These are phyloP conservation scores for Trebouxia gelatinosa DNA, from an alignment of 163 green algal species.

Conservation along the genomic window DNA sequence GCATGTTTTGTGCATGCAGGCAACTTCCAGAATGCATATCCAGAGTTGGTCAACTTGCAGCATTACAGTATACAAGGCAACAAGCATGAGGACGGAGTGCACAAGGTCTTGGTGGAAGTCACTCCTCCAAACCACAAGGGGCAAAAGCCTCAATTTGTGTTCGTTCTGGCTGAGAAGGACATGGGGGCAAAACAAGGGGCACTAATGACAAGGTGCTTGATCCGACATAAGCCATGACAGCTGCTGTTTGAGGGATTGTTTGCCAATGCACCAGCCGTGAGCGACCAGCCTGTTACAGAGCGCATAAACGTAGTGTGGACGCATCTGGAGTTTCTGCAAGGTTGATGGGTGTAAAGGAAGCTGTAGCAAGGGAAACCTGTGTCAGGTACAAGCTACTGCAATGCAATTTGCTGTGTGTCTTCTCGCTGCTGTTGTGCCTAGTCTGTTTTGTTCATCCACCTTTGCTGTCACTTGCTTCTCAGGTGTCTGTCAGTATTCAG, in stretches of 20 bases:
- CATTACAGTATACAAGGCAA: slow-evolving; percentile 31
- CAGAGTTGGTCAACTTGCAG: slow-evolving; percentile 43
- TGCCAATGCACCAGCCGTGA: too few relatives aligned
- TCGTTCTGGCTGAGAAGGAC: slow-evolving; percentile 36
- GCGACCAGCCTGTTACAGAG: too few relatives aligned
- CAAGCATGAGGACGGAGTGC: slow-evolving; percentile 13
- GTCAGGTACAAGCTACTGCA: too few relatives aligned
- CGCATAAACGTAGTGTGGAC: too few relatives aligned
- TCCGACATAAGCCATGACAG: background rate
- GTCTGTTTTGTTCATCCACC: too few relatives aligned
- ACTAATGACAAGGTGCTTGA: slow-evolving; percentile 36
- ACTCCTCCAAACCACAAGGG: background rate
- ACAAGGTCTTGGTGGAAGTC: slow-evolving; percentile 26
- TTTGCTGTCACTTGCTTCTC: too few relatives aligned
- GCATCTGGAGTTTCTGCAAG: too few relatives aligned
- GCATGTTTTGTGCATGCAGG: slow-evolving; percentile 12
- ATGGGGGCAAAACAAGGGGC: slow-evolving; percentile 39
- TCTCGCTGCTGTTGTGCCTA: too few relatives aligned
- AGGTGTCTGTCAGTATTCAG: too few relatives aligned
- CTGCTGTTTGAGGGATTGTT: background rate
- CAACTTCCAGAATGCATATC: slow-evolving; percentile 42
- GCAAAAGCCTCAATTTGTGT: slow-evolving; percentile 24
- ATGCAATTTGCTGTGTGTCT: too few relatives aligned
- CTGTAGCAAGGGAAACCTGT: too few relatives aligned
- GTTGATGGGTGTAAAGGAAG: too few relatives aligned